These are phyloP conservation scores for Allantophomopsis lycopodina DNA, from an alignment of 2,329 filamentous ascomycete genomes.

Conservation along the genomic window DNA sequence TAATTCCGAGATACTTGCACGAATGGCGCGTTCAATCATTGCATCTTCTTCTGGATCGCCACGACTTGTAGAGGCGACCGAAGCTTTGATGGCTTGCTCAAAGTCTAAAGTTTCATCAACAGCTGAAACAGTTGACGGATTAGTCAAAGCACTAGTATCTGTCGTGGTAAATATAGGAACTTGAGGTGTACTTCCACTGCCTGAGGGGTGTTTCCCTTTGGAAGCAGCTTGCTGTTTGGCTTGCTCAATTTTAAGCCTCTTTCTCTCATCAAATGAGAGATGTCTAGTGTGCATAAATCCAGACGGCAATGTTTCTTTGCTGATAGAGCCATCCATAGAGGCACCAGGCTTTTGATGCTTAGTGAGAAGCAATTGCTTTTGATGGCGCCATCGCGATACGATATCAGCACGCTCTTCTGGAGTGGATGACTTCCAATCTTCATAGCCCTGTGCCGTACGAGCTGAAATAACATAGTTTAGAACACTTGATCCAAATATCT, in stretches of 20 bases:
- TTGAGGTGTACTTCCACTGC: constrained; percentile 4
- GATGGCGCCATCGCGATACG: constrained; percentile 35
- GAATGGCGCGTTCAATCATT: constrained; percentile 58
- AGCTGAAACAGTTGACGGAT: constrained; percentile 4
- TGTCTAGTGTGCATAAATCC: constrained; percentile 35
- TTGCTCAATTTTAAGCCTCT: constrained; percentile 32
- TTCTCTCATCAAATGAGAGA: constrained; percentile 34
- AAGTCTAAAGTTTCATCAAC: constrained; percentile 41
- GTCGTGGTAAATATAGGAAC: not conserved
- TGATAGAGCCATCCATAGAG: constrained; percentile 9
- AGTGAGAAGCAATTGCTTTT: constrained; percentile 21
- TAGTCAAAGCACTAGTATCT: constrained; percentile 6
- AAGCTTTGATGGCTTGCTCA: constrained; percentile 57
- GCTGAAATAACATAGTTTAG: constrained; percentile 71
- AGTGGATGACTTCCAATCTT: constrained; percentile 42
- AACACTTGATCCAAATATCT: constrained; percentile 54
- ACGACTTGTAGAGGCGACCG: constrained; percentile 55
- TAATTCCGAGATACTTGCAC: constrained; percentile 53
- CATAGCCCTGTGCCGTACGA: constrained; percentile 60
- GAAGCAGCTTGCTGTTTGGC: constrained; percentile 18
- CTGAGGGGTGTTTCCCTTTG: constrained; percentile 9
- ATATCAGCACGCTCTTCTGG: constrained; percentile 49
- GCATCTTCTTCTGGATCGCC: constrained; percentile 59
- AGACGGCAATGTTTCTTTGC: constrained; percentile 11
- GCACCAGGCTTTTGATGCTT: constrained; percentile 20